Conservation (phyloP, 2,329 filamentous ascomycete species). For the Fusarium sp. region DNA sequence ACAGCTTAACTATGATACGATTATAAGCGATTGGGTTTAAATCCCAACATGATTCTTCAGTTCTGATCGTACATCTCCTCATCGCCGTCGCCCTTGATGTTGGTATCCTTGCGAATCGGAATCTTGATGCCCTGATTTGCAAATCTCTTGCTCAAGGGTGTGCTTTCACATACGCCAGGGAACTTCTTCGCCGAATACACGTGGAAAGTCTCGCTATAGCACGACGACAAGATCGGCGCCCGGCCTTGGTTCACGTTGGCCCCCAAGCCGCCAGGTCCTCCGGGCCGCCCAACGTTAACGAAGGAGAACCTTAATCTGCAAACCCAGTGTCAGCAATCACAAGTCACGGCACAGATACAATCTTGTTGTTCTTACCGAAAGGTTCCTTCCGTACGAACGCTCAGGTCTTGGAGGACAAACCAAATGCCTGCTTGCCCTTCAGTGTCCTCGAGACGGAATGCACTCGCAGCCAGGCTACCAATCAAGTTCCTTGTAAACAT, state of each 20-base stretch:
- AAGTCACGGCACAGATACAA: neutral
- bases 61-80: constrained; percentile 59
- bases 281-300: constrained; percentile 79
- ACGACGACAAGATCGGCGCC: constrained; percentile 85
- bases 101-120: constrained; percentile 89
- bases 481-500: constrained; percentile 98
- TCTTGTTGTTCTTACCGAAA: constrained; percentile 76
- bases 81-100: constrained; percentile 65
- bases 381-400: constrained; percentile 89
- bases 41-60: neutral
- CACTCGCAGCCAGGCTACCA: constrained; percentile 89
- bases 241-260: constrained; percentile 76
- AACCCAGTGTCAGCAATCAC: constrained; percentile 32
- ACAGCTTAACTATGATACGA: neutral
- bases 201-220: constrained; percentile 90
- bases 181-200: constrained; percentile 99
- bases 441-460: constrained; percentile 84
- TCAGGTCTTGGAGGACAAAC: constrained; percentile 97
- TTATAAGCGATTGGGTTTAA: neutral
- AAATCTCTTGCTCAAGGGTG: constrained; percentile 90
- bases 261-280: constrained; percentile 55
- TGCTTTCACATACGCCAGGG: constrained; percentile 96
- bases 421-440: constrained; percentile 89
- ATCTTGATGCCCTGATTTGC: constrained; percentile 96
- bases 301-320: constrained; percentile 77